Percentiles rank a stretch among this genome's conserved stretches.
Evolutionary conservation across 208 protist species (phyloP).

Genomic region (Leptomonas seymouri): DNA sequence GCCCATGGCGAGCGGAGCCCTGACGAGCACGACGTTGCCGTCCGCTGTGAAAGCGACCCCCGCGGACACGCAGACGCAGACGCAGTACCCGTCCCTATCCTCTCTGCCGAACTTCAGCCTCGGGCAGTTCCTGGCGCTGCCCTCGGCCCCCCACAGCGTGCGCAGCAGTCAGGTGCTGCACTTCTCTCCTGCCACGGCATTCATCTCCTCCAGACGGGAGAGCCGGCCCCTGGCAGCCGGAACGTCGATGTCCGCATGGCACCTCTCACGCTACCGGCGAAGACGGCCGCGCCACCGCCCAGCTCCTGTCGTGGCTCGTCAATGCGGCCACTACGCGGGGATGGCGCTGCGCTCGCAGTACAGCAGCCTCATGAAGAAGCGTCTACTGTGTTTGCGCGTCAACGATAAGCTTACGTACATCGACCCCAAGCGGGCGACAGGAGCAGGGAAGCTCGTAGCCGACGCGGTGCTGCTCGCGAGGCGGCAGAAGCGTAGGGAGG

Average conservation of each 20-base stretch:
- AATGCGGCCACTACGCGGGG: constrained; percentile 5
- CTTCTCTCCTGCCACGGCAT: not conserved
- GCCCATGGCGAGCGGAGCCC: not conserved
- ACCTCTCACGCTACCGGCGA: constrained; percentile 9
- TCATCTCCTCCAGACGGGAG: not conserved
- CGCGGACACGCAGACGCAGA: not conserved
- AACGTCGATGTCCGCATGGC: not conserved
- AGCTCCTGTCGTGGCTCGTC: constrained; percentile 9
- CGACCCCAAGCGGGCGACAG: constrained; percentile 34
- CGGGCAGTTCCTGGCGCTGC: not conserved
- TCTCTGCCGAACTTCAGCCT: constrained; percentile 6
- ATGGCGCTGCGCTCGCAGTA: constrained; percentile 17
- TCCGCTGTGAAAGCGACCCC: not conserved
- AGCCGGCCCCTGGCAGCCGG: not conserved
- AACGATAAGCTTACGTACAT: constrained; percentile 42
- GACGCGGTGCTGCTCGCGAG: constrained; percentile 35
- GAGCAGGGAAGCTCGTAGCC: constrained; percentile 33
- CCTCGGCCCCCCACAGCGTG: constrained; percentile 1
- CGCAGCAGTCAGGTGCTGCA: constrained; percentile 3
- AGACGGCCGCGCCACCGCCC: constrained; percentile 10
- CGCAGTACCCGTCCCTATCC: not conserved
- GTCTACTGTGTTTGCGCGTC: constrained; percentile 38
- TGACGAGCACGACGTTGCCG: not conserved
- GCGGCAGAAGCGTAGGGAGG: constrained; percentile 15
- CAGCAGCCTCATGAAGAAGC: constrained; percentile 30